Conservation (phyloP, 805 yeast genomes). For the Cyberlindnera xylosilytica region DNA sequence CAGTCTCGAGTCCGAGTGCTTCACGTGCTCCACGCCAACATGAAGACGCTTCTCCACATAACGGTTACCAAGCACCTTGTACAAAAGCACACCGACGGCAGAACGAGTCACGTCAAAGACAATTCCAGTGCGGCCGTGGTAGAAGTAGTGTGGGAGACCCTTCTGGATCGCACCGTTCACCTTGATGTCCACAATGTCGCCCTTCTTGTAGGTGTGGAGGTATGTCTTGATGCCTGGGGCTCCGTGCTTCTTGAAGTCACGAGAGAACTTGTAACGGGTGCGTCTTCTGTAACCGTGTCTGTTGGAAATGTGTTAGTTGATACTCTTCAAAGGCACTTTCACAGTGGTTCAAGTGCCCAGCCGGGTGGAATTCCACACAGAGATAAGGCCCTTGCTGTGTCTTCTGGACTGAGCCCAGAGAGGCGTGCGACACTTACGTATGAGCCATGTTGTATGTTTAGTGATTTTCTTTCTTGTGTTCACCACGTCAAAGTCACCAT, state of each 20-base stretch:
- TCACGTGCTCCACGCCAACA: slow-evolving; percentile 96
- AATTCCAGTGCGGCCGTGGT: slow-evolving; percentile 99
- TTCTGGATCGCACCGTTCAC: slow-evolving; percentile 98
- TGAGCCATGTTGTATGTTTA: slow-evolving; percentile 11
- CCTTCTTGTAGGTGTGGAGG: slow-evolving; percentile 95
- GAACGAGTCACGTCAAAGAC: slow-evolving; percentile 97
- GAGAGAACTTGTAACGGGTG: slow-evolving; percentile 99
- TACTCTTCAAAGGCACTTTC: no score
- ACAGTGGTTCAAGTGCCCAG: no score
- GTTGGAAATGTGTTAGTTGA: neutral
- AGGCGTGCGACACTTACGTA: slow-evolving; percentile 14
- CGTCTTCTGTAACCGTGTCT: slow-evolving; percentile 99
- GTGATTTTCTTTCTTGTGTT: neutral
- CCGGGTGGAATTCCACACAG: neutral
- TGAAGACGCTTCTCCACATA: slow-evolving; percentile 96
- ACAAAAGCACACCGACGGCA: slow-evolving; percentile 92
- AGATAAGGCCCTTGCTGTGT: neutral
- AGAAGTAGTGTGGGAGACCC: slow-evolving; percentile 99
- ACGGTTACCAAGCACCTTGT: slow-evolving; percentile 97
- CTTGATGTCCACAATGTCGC: slow-evolving; percentile 98
- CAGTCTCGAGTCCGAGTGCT: slow-evolving; percentile 98
- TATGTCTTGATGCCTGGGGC: slow-evolving; percentile 86
- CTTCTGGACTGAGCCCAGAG: no score
- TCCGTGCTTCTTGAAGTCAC: slow-evolving; percentile 96
- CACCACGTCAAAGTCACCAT: no score